Base-by-base conservation (phyloP, 1,284 basidiomycete genomes). In the Anthracocystis setariae region DNA sequence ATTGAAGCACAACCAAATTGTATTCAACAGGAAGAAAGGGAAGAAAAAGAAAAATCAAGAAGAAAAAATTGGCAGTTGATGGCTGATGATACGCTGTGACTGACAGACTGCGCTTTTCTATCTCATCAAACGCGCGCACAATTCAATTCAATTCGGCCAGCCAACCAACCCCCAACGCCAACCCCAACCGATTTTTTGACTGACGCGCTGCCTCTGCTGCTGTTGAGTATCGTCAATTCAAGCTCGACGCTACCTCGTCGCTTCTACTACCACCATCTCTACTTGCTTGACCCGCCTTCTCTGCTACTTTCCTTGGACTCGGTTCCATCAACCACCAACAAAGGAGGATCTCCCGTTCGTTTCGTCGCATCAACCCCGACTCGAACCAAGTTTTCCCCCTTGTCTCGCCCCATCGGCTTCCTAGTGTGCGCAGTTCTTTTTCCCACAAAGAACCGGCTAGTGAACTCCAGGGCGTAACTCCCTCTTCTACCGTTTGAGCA, bases 341-440 rank as follows among this genome's bases (percentile, higher is more conserved):
- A 37, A 66, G 63, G 63, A 60, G 63, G 63, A 56, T 52, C 51
- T 52, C 63, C 42, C 39, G 63, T 66, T 65, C 62, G 47, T 44
- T 32, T 51, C 21, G 15, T 8, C 23, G 7, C 12, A 29, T 29
- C 29, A 7, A n/a, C 38, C 17, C 48, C 27, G 33, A 46, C 23
- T 49, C 50, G 46, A 49, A 47, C 63, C 47, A 59, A 66, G 56
- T 66, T 66, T 60, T 53, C 63, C 51, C 47, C 63, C 63, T 66
- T 66, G 63, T 50, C 45, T 56, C 63, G 52, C 63, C 63, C 57
- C 63, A 66, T 60, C 63, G 57, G 63, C 63, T 66, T 66, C 63
- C 63, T 66, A 66, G 63, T 66, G 63, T 66, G 38, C 63, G 55
- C 47, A 66, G 63, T 66, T 66, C 48, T 59, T 56, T 50, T 49